Evolutionary conservation across 768 basidiomycete species (phyloP).

Genomic region (Termitomyces sp.): DNA sequence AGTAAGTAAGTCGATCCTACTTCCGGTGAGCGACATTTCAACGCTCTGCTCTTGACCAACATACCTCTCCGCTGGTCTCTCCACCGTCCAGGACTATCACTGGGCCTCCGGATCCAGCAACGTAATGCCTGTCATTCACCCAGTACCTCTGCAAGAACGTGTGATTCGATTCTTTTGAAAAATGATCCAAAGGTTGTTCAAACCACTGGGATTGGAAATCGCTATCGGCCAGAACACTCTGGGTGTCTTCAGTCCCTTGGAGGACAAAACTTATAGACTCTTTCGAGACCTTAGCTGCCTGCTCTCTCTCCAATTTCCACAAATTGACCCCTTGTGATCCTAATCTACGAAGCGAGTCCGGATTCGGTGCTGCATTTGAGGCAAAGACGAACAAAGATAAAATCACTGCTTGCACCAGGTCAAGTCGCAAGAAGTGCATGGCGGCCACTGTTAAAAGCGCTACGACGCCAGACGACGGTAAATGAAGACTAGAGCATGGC

Average conservation of each 20-base stretch:
- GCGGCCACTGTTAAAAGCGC: neutral
- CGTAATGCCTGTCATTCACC: constrained; percentile 82
- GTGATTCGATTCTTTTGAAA: constrained; percentile 43
- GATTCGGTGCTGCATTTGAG: constrained; percentile 5
- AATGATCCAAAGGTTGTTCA: constrained; percentile 84
- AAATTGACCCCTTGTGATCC: constrained; percentile 64
- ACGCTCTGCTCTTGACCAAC: constrained; percentile 14
- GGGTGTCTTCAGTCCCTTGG: constrained; percentile 12
- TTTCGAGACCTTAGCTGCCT: constrained; percentile 12
- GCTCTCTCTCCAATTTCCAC: constrained; percentile 44
- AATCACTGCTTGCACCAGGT: constrained; percentile 3
- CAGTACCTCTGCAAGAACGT: constrained; percentile 90
- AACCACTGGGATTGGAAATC: constrained; percentile 67
- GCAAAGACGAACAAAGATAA: constrained; percentile 1
- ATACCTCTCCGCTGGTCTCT: constrained; percentile 79
- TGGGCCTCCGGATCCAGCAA: constrained; percentile 64
- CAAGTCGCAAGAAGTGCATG: constrained; percentile 3
- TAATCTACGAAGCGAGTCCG: constrained; percentile 20
- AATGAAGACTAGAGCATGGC: neutral
- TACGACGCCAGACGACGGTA: neutral
- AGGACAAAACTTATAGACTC: constrained; percentile 12
- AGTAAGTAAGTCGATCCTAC: constrained; percentile 49
- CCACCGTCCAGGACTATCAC: constrained; percentile 92
- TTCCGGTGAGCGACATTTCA: neutral
- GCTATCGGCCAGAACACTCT: constrained; percentile 5